A percentile compares a stretch with the other conserved stretches of the same genome.
Conservation (phyloP, 768 basidiomycete species). For the Brasilioporus rufonigricans region DNA sequence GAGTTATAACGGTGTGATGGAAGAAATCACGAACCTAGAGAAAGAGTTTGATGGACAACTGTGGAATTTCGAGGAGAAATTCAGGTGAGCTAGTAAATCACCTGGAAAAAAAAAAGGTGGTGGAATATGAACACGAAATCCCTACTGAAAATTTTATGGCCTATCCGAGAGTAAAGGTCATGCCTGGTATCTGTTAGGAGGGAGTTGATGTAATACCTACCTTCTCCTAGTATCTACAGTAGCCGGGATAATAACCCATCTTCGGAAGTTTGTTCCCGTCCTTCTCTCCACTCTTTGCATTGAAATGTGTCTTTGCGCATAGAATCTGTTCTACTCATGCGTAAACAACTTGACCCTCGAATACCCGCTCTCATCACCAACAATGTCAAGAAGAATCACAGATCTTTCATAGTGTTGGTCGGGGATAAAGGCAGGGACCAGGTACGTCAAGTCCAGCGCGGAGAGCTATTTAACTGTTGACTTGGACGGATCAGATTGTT, state of each 20-base stretch:
- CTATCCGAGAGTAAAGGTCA: too few relatives aligned
- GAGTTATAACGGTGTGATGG: constrained; percentile 78
- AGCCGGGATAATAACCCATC: too few relatives aligned
- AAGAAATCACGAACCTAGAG: constrained; percentile 71
- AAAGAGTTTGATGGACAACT: constrained; percentile 65
- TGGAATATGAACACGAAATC: too few relatives aligned
- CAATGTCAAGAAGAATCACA: constrained; percentile 89
- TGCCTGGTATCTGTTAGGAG: too few relatives aligned
- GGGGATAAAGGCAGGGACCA: constrained; percentile 94
- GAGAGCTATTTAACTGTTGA: not conserved
- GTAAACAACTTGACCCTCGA: constrained; percentile 88
- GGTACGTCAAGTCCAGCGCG: constrained; percentile 39
- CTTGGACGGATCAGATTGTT: constrained; percentile 56
- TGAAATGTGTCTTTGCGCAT: too few relatives aligned
- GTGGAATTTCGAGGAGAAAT: constrained; percentile 60
- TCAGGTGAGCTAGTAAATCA: constrained; percentile 67
- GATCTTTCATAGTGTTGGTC: constrained; percentile 94
- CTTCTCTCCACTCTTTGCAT: too few relatives aligned
- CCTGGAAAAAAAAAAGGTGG: too few relatives aligned
- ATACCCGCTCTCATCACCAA: constrained; percentile 91
- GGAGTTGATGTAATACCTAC: too few relatives aligned
- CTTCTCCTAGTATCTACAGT: too few relatives aligned
- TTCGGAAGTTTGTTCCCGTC: not conserved
- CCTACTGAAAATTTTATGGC: too few relatives aligned
- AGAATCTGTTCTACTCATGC: constrained; percentile 43